These are phyloP conservation scores for Mycena pura DNA, from an alignment of 768 basidiomycete genomes.

Conservation along the genomic window DNA sequence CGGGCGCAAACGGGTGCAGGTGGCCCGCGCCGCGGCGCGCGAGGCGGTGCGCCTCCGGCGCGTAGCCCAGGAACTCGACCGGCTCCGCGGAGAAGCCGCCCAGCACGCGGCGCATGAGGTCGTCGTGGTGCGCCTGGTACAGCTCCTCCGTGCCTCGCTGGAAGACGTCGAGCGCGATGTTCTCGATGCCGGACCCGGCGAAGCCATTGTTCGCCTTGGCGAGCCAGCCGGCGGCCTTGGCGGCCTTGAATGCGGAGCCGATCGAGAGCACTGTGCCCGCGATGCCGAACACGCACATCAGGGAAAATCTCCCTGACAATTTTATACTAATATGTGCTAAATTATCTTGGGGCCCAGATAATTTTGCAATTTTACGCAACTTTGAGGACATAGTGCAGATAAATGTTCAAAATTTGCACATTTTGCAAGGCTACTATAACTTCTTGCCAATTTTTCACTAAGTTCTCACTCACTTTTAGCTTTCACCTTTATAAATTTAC, in stretches of 20 bases:
- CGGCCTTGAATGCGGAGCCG: slow-evolving; percentile 1
- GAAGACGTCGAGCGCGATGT: slow-evolving; percentile 5
- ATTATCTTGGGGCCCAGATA: too few species aligned
- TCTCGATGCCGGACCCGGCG: not conserved
- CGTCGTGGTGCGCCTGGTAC: slow-evolving; percentile 3
- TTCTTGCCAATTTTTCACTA: too few species aligned
- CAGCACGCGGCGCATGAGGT: slow-evolving; percentile 2
- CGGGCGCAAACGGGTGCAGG: not conserved
- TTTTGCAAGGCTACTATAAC: too few species aligned
- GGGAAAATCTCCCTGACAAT: too few species aligned
- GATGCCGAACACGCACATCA: not conserved
- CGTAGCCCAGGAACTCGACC: slow-evolving; percentile 4
- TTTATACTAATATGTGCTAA: too few species aligned
- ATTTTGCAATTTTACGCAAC: too few species aligned
- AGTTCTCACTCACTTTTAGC: too few species aligned
- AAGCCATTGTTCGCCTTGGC: slow-evolving; percentile 4
- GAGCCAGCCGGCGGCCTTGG: not conserved
- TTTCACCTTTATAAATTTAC: too few species aligned
- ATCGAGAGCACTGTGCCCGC: not conserved
- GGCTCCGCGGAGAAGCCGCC: not conserved
- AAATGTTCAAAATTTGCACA: too few species aligned
- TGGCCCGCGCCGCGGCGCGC: not conserved
- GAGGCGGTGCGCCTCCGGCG: slow-evolving; percentile 3
- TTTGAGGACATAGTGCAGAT: too few species aligned
- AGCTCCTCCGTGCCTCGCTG: not conserved